A percentile compares a stretch with the other conserved stretches of the same genome.
phyloP scores from a whole-genome alignment of 2,329 filamentous ascomycete species.

The Camillea tinctor region DNA sequence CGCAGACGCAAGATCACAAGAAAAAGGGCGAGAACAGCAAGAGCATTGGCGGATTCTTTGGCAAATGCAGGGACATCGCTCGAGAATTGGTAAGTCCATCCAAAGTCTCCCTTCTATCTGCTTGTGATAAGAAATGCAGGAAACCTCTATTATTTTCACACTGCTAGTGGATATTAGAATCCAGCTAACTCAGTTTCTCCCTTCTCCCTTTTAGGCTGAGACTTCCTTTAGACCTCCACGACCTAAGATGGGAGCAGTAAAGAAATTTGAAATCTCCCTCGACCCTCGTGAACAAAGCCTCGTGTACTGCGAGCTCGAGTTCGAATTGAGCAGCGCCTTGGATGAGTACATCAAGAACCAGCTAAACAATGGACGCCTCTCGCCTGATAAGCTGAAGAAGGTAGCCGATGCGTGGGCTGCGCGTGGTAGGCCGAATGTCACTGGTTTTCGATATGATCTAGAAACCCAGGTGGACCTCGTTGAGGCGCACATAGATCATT shows the following conservation, averaged over 20 bases:
- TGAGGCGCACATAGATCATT: constrained; percentile 47
- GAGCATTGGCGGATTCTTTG: constrained; percentile 22
- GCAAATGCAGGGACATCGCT: constrained; percentile 44
- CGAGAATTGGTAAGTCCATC: constrained; percentile 50
- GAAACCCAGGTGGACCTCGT: constrained; percentile 60
- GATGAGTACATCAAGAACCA: constrained; percentile 53
- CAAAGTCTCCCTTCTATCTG: neutral
- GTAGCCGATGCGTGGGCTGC: constrained; percentile 51
- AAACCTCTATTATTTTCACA: neutral
- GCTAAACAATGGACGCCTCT: constrained; percentile 54
- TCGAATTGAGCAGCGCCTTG: constrained; percentile 48
- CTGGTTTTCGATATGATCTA: constrained; percentile 58
- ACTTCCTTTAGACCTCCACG: constrained; percentile 13
- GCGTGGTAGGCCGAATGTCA: constrained; percentile 53
- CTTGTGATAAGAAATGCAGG: too few species aligned
- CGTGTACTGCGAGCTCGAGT: constrained; percentile 60
- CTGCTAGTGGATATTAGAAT: too few species aligned
- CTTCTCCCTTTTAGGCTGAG: neutral
- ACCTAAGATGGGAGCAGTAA: constrained; percentile 33
- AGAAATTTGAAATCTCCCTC: constrained; percentile 45
- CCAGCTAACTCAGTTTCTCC: too few species aligned
- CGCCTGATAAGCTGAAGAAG: constrained; percentile 50
- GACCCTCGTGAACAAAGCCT: constrained; percentile 57
- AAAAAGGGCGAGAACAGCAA: constrained; percentile 22
- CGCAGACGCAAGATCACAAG: neutral